Conservation (phyloP, 768 basidiomycete species). For the Mrakia hoshinonis region DNA sequence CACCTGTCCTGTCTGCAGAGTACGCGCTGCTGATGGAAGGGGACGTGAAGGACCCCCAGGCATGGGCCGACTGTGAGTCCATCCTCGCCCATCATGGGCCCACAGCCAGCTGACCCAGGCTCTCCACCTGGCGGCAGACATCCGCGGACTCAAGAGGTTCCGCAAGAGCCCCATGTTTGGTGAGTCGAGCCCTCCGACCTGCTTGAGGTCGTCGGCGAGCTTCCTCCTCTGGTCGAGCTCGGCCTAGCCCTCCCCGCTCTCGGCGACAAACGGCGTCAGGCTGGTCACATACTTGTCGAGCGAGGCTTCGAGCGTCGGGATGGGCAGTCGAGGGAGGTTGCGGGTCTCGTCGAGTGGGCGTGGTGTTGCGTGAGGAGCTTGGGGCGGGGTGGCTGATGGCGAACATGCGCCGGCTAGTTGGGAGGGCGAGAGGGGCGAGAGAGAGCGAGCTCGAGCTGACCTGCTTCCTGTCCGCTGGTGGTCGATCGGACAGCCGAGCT, state of each 20-base stretch:
- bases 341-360: slow-evolving; percentile 13
- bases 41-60: too few relatives aligned
- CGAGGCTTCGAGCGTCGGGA: slow-evolving; percentile 54
- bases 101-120: too few relatives aligned
- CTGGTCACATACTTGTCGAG: slow-evolving; percentile 72
- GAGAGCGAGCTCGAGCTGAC: too few relatives aligned
- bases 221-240: slow-evolving; percentile 52
- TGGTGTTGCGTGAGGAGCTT: not conserved
- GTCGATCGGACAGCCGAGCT: too few relatives aligned
- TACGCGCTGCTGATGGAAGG: too few relatives aligned
- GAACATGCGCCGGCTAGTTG: not conserved
- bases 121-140: too few relatives aligned
- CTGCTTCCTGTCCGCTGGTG: too few relatives aligned
- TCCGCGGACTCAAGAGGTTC: too few relatives aligned
- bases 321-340: slow-evolving; percentile 2
- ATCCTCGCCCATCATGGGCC: too few relatives aligned
- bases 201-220: slow-evolving; percentile 61
- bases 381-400: not conserved
- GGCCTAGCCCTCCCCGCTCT: slow-evolving; percentile 52
- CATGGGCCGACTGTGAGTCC: too few relatives aligned
- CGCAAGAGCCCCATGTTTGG: too few relatives aligned
- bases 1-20: too few relatives aligned
- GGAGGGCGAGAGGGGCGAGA: not conserved
- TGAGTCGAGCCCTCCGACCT: slow-evolving; percentile 53
- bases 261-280: slow-evolving; percentile 66